A percentile compares a stretch with the other conserved stretches of the same genome.
phyloP scores from a whole-genome alignment of 1,284 basidiomycete species.

The Leucoagaricus sp. region DNA sequence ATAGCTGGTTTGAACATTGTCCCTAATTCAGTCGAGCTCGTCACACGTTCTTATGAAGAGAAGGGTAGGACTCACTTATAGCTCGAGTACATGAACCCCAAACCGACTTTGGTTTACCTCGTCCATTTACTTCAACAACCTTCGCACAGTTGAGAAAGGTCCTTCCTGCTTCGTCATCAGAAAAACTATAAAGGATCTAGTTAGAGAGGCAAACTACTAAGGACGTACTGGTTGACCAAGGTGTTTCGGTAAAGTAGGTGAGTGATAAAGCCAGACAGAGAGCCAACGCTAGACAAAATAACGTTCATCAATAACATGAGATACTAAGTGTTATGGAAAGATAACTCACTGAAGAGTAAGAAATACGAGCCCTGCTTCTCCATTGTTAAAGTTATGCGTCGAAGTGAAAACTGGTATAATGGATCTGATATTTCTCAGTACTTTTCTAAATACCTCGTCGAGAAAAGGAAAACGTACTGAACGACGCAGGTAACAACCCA shows the following conservation, averaged over 20 bases:
- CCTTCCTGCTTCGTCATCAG: conserved; percentile 33
- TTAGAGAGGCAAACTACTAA: background rate
- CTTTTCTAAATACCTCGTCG: background rate
- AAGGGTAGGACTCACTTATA: no score
- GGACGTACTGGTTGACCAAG: conserved; percentile 26
- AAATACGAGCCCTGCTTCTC: conserved; percentile 61
- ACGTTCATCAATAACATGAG: background rate
- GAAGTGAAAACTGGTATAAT: conserved; percentile 57
- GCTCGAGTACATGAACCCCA: no score
- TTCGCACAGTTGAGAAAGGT: conserved; percentile 32
- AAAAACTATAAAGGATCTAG: background rate
- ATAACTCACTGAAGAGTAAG: conserved; percentile 53
- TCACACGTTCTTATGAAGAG: no score
- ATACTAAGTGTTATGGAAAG: no score
- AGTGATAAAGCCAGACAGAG: conserved; percentile 49
- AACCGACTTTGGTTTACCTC: no score
- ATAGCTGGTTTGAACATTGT: no score
- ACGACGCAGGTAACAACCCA: conserved; percentile 34
- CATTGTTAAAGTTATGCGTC: conserved; percentile 62
- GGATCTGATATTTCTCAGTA: conserved; percentile 38
- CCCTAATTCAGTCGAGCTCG: no score
- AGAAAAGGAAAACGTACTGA: conserved; percentile 16
- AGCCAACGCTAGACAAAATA: conserved; percentile 49
- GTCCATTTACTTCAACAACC: no score
- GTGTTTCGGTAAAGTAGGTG: conserved; percentile 63